Base-by-base conservation (phyloP, 768 basidiomycete species). In the Boletus tylopilopsis region DNA sequence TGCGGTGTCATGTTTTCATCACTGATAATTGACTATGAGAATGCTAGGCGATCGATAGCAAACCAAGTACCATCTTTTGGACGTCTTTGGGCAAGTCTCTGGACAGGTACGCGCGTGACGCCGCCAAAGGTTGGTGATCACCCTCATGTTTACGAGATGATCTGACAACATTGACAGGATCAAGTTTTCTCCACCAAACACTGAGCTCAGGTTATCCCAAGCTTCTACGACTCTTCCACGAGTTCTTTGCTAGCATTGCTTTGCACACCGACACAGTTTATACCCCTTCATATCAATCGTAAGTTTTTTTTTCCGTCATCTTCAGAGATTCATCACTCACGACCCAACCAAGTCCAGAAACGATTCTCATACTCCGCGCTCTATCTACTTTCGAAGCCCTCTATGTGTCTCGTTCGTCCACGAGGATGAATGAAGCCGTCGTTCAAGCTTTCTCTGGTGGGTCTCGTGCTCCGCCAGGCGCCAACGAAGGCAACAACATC, bases 251-350 rank as follows among this genome's bases (percentile, higher is more conserved):
- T 25, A 94, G 94, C 66, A 92, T 98, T 45, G 84, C 92, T 3
- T 87, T 95, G 11, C 90, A 97, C 63, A 96, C 96, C 2, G 95
- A 98, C 62, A 98, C 96, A 0, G 73, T 90, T 6, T 98, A 98
- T 64, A 85, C 82, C 0, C 81, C 85, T 45, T 76, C 80, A 1
- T 79, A 87, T 42, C 96, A 99, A 70, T 93, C 90, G 92, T 90
- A 45, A 54, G 66, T 47, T 42, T 45, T 47, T 42, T 45, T 27
- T 29, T 23, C 6, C 19, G 43, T 11, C 22, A 47, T 49, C 16
- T 51, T 36, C 16, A 10, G 53, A n/a, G 13, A 23, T 21, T 30
- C 42, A 36, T 47, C 38, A 25, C 42, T 27, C 22, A 52, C 48
- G 5, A 47, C 6, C 16, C 22, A 25, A 34, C 19, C 43, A 45